These are phyloP conservation scores for Pichia sp. DNA, from an alignment of 1,139 yeast genomes.

Conservation along the genomic window DNA sequence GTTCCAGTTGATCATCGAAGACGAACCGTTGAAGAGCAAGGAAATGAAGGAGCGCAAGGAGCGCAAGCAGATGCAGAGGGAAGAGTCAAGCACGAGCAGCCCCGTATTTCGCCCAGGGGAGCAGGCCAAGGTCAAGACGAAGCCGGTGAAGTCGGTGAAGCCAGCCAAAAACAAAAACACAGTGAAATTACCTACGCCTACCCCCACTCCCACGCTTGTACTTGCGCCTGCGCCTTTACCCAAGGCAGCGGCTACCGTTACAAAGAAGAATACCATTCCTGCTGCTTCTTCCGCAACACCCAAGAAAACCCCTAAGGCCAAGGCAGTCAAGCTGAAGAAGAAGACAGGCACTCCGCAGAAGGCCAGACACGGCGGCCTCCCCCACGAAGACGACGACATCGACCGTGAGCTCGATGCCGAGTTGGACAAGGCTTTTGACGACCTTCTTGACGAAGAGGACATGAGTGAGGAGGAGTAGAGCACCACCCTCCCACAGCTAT, in stretches of 20 bases:
- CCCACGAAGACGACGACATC: slow-evolving; percentile 7
- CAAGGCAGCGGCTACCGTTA: too few relatives aligned
- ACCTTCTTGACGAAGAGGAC: slow-evolving; percentile 25
- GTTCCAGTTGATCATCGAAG: slow-evolving; percentile 24
- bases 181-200: background rate
- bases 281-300: background rate
- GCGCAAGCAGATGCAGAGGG: background rate
- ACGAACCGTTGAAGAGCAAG: slow-evolving; percentile 18
- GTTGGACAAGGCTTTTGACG: slow-evolving; percentile 28
- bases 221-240: too few relatives aligned
- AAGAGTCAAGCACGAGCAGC: too few relatives aligned
- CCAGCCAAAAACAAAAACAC: background rate
- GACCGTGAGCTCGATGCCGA: slow-evolving; percentile 23
- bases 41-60: slow-evolving; percentile 5
- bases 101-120: background rate
- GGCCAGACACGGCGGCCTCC: background rate
- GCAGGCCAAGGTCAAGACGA: background rate
- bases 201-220: too few relatives aligned
- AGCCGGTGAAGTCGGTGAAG: background rate
- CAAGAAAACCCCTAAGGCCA: background rate
- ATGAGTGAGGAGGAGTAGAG: slow-evolving; percentile 27
- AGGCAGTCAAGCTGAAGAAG: background rate
- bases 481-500: too few relatives aligned
- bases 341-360: background rate
- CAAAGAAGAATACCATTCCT: too few relatives aligned